phyloP scores from a whole-genome alignment of 2,329 filamentous ascomycete species.

The Chaetomiaceae sp. region DNA sequence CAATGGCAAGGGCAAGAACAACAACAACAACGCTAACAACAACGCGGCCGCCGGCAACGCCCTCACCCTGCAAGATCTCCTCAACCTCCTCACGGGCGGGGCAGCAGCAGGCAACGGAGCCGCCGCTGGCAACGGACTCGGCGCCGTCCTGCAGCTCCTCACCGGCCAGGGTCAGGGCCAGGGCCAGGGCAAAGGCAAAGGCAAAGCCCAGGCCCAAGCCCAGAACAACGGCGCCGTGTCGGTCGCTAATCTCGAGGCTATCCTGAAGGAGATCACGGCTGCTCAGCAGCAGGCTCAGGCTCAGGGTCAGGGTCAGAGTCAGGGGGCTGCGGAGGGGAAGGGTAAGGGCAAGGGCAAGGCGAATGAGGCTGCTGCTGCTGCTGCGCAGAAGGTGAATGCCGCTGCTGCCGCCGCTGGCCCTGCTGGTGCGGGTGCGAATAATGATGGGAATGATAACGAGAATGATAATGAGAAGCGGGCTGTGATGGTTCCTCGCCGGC shows the following conservation, averaged over 20 bases:
- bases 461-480: not conserved
- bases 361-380: not conserved
- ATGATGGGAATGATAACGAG: not conserved
- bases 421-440: not conserved
- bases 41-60: not conserved
- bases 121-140: not conserved
- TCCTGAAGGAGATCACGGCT: not conserved
- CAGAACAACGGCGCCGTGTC: not conserved
- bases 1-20: slow-evolving; percentile 1
- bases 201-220: not conserved
- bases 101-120: not conserved
- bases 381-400: too few species aligned
- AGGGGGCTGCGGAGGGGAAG: not conserved
- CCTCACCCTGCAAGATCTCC: slow-evolving; percentile 2
- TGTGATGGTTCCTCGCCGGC: not conserved
- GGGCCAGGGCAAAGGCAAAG: not conserved
- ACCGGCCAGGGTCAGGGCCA: not conserved
- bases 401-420: too few species aligned
- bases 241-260: not conserved
- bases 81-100: not conserved
- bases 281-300: not conserved
- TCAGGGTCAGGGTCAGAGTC: not conserved
- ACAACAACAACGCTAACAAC: not conserved
- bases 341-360: not conserved
- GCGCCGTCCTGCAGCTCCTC: not conserved